phyloP scores from a whole-genome alignment of 2,329 filamentous ascomycete genomes.

The Colletotrichum sp. region DNA sequence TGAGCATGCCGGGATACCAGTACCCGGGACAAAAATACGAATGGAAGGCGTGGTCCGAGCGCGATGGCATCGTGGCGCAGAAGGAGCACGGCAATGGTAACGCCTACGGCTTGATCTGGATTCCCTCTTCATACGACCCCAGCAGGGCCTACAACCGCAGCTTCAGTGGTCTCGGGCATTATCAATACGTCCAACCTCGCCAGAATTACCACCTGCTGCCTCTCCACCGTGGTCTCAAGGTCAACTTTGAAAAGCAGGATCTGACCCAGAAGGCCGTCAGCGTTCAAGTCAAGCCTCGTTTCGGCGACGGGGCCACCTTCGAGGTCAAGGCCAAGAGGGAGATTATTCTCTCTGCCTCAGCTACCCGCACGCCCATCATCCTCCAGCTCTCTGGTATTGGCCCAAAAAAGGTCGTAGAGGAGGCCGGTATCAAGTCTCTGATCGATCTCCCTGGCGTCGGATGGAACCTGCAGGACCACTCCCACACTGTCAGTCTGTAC shows the following conservation, averaged over 20 bases:
- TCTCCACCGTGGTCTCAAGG: not conserved
- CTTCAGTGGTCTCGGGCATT: not conserved
- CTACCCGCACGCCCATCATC: not conserved
- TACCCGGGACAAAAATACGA: not conserved
- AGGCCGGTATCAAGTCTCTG: not conserved
- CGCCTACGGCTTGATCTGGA: not conserved
- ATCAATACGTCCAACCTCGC: not conserved
- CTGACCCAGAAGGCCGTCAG: not conserved
- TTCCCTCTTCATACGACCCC: not conserved
- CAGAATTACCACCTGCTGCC: not conserved
- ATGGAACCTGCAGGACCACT: constrained; percentile 40
- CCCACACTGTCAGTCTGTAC: constrained; percentile 10
- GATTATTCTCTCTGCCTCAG: not conserved
- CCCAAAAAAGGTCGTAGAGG: not conserved
- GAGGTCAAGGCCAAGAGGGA: not conserved
- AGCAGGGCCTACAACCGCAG: not conserved
- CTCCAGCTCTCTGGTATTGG: not conserved
- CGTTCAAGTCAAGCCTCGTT: not conserved
- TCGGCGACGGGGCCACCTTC: not conserved
- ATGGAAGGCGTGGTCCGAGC: not conserved
- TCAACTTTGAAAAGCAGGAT: not conserved
- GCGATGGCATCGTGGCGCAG: not conserved
- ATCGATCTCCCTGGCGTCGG: constrained; percentile 10
- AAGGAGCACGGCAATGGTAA: not conserved
- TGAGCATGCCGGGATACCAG: not conserved